Percentiles rank a stretch among this genome's conserved stretches.
phyloP scores from a whole-genome alignment of 228 moss, liverwort and hornwort species.

The Sphagnum magellanicum region DNA sequence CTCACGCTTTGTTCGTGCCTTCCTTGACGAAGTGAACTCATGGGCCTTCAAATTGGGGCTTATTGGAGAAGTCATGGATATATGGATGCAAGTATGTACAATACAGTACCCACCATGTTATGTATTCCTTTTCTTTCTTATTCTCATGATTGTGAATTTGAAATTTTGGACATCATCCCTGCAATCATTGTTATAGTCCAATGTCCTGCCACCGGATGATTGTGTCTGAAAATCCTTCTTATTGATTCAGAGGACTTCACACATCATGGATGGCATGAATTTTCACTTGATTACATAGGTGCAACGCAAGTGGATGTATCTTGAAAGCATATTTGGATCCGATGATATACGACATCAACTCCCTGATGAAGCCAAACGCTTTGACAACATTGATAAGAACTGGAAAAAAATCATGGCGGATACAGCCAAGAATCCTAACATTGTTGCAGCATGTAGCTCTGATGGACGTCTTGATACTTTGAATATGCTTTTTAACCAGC shows the following conservation, averaged over 20 bases:
- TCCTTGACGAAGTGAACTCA: constrained; percentile 64
- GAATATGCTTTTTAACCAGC: constrained; percentile 55
- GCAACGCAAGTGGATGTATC: constrained; percentile 89
- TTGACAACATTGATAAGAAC: constrained; percentile 66
- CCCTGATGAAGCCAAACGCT: constrained; percentile 66
- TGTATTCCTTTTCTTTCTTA: too few relatives aligned
- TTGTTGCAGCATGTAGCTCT: constrained; percentile 67
- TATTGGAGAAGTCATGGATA: constrained; percentile 66
- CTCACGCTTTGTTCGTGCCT: constrained; percentile 68
- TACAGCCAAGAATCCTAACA: constrained; percentile 57
- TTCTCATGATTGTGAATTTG: too few relatives aligned
- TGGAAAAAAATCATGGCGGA: constrained; percentile 85
- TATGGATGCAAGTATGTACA: constrained; percentile 70
- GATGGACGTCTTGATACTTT: constrained; percentile 68
- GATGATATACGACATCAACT: constrained; percentile 88
- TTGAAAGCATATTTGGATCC: constrained; percentile 82
- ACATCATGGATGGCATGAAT: too few relatives aligned
- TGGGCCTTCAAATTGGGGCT: constrained; percentile 66
- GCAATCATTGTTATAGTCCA: too few relatives aligned
- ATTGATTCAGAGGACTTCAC: too few relatives aligned
- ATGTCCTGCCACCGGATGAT: too few relatives aligned
- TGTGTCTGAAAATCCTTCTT: too few relatives aligned
- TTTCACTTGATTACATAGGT: constrained; percentile 24
- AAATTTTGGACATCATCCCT: too few relatives aligned
- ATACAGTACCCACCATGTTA: too few relatives aligned